Base-by-base conservation (phyloP, 169 alveolate species). In the Eimeria sp. region DNA sequence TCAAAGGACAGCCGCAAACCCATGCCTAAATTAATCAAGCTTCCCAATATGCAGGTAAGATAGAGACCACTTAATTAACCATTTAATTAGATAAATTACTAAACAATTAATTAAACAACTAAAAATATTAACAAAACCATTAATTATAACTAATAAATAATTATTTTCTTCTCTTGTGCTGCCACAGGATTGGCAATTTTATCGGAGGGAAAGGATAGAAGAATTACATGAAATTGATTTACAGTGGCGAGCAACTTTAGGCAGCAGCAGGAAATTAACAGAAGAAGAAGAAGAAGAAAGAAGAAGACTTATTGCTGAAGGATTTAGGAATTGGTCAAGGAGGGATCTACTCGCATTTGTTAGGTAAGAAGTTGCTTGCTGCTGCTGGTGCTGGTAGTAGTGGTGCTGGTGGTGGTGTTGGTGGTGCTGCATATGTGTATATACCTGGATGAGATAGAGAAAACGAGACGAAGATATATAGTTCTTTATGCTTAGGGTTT, bases 131-230 rank as follows among this genome's bases (percentile, higher is more conserved):
- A 51, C n/a, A n/a, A n/a, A n/a, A n/a, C n/a, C n/a, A n/a, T n/a
- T n/a, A n/a, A n/a, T n/a, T n/a, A n/a, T n/a, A n/a, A n/a, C n/a
- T n/a, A n/a, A n/a, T n/a, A 34, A 34, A 34, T 34, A 34, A 34
- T 34, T 34, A 34, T 34, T 34, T 34, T 34, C 40, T 54, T 54
- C 61, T 11, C 2, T 54, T 54, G 1, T 72, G 61, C 34, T 3
- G 25, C 34, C 96, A 89, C 91, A 95, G 97, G 97, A 95, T 84
- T 97, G 97, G 97, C 98, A 97, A 83, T 97, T 97, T 88, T 97
- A 94, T 95, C 80, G 91, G 86, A 80, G 97, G 27, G 97, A 75
- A 20, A 84, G 96, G 25, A 63, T 97, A 18, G 78, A 88, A 40
- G 95, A 73, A 47, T 75, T 97, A 75, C 97, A 97, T 30, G 96